Conservation (phyloP, 805 yeast genomes). For the Candida oleophila region DNA sequence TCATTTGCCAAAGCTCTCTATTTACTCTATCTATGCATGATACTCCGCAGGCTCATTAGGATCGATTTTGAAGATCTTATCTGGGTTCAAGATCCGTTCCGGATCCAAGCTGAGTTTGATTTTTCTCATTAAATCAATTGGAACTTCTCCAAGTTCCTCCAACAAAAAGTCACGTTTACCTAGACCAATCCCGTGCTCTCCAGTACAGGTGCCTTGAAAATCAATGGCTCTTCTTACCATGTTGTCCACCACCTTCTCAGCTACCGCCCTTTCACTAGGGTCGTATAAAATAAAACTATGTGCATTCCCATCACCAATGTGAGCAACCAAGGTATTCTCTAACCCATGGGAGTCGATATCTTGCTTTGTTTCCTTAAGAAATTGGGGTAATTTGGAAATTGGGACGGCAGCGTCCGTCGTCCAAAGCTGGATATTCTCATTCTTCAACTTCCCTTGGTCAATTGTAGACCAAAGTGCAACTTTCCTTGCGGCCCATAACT, state of each 20-base stretch:
- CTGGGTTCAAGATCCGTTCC: slow-evolving; percentile 68
- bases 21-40: slow-evolving; percentile 9
- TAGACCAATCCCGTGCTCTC: slow-evolving; percentile 82
- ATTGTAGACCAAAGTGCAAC: slow-evolving; percentile 47
- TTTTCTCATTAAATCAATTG: slow-evolving; percentile 69
- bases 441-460: slow-evolving; percentile 27
- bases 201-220: slow-evolving; percentile 76
- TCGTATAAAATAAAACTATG: slow-evolving; percentile 65
- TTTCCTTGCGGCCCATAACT: slow-evolving; percentile 77
- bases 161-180: slow-evolving; percentile 65
- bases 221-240: slow-evolving; percentile 26
- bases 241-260: slow-evolving; percentile 27
- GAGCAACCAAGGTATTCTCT: slow-evolving; percentile 65
- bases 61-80: slow-evolving; percentile 70
- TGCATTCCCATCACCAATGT: slow-evolving; percentile 83
- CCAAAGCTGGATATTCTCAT: slow-evolving; percentile 53
- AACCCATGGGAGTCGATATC: slow-evolving; percentile 56
- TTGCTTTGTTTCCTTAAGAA: slow-evolving; percentile 59
- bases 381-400: slow-evolving; percentile 60
- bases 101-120: slow-evolving; percentile 73
- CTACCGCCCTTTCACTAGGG: slow-evolving; percentile 46
- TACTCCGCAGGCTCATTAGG: slow-evolving; percentile 33
- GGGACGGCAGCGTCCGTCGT: slow-evolving; percentile 88
- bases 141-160: slow-evolving; percentile 62
- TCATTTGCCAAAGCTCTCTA: background rate